These are phyloP conservation scores for Paralagenidium karlingii DNA, from an alignment of 352 stramenopile genomes.

Conservation along the genomic window DNA sequence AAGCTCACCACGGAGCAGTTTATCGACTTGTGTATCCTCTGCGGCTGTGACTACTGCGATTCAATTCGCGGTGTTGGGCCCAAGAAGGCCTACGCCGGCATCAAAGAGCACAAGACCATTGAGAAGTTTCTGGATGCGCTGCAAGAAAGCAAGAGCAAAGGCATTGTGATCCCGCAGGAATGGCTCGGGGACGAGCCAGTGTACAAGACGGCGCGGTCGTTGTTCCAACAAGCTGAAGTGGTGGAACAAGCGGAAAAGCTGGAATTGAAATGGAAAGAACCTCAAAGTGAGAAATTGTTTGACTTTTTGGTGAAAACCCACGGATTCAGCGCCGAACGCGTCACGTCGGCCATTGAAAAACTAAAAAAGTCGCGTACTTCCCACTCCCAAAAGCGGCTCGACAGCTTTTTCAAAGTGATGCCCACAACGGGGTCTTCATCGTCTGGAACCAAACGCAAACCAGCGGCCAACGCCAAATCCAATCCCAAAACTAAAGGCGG, in stretches of 20 bases:
- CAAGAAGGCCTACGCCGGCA: constrained; percentile 95
- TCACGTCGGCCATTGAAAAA: constrained; percentile 89
- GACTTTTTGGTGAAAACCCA: constrained; percentile 95
- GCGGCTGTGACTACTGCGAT: constrained; percentile 98
- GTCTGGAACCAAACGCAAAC: constrained; percentile 52
- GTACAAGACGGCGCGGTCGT: constrained; percentile 85
- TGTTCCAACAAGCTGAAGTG: constrained; percentile 87
- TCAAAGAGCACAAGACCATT: constrained; percentile 93
- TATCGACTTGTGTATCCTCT: constrained; percentile 98
- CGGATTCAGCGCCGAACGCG: constrained; percentile 91
- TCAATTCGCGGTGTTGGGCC: constrained; percentile 96
- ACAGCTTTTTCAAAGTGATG: constrained; percentile 92
- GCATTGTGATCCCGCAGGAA: constrained; percentile 69
- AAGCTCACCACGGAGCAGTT: constrained; percentile 92
- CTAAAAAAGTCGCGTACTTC: constrained; percentile 93
- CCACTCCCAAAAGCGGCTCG: constrained; percentile 93
- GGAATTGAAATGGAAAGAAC: constrained; percentile 93
- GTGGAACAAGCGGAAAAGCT: constrained; percentile 30
- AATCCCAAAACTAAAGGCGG: too few relatives aligned
- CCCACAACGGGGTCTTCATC: too few relatives aligned
- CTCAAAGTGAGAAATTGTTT: constrained; percentile 79
- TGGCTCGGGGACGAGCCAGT: constrained; percentile 82
- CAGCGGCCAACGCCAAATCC: too few relatives aligned
- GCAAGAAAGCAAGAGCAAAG: constrained; percentile 77
- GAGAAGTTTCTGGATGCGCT: constrained; percentile 90